Percentiles rank a stretch among this genome's conserved stretches.
These are phyloP conservation scores for Cryomyces antarcticus DNA, from an alignment of 495 filamentous ascomycete genomes.

Conservation along the genomic window DNA sequence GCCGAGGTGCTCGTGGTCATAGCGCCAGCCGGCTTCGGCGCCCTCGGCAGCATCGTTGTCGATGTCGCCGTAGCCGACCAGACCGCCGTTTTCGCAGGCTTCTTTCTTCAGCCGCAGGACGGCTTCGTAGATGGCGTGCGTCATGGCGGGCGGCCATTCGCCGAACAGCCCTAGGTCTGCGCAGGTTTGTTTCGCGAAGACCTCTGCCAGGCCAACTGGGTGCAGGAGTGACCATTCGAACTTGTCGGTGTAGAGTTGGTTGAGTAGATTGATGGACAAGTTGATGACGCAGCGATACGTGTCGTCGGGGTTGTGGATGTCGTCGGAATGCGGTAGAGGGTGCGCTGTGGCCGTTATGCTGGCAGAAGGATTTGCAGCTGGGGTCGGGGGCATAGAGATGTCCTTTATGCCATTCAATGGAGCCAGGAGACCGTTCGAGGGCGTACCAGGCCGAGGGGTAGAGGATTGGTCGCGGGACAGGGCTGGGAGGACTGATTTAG, in stretches of 20 bases:
- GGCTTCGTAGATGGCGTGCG: conserved; percentile 93
- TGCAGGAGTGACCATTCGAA: conserved; percentile 97
- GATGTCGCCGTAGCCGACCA: conserved; percentile 58
- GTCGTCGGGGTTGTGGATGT: conserved; percentile 65
- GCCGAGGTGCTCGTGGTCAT: conserved; percentile 72
- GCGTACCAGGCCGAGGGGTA: conserved; percentile 17
- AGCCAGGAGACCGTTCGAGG: neutral
- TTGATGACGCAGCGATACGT: conserved; percentile 79
- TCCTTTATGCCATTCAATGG: neutral
- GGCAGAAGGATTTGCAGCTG: conserved; percentile 26
- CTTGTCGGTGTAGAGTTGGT: conserved; percentile 84
- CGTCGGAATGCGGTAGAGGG: conserved; percentile 17
- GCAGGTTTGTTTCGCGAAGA: conserved; percentile 80
- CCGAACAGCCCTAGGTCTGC: conserved; percentile 73
- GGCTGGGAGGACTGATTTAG: conserved; percentile 21
- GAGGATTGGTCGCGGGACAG: conserved; percentile 22
- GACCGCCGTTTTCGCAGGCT: conserved; percentile 70
- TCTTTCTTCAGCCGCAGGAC: conserved; percentile 88
- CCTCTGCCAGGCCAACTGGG: conserved; percentile 74
- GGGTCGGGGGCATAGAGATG: conserved; percentile 3
- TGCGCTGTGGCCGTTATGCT: conserved; percentile 31
- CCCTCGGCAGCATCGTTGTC: conserved; percentile 73
- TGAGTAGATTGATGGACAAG: conserved; percentile 80
- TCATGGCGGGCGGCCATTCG: conserved; percentile 86
- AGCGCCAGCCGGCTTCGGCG: conserved; percentile 75